Conservation (phyloP, 441 rosid species). For the Geranium incanum region DNA sequence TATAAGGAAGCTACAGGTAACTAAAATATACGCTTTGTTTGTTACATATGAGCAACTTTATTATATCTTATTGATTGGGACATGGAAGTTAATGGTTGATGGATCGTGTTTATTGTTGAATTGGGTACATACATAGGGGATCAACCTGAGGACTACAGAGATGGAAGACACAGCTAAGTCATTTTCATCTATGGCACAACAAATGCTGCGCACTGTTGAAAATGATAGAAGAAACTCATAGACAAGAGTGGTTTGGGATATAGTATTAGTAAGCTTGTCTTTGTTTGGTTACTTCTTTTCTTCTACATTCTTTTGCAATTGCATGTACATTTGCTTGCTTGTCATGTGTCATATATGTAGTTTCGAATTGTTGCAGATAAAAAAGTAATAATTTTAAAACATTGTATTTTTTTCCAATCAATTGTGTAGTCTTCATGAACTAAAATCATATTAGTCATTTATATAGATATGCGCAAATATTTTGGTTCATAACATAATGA, state of each 20-base stretch:
- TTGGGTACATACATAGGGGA: slow-evolving; percentile 43
- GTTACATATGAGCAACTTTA: no score
- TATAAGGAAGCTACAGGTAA: slow-evolving; percentile 65
- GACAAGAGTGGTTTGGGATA: no score
- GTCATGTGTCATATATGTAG: background rate
- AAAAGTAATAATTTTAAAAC: no score
- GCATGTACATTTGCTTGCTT: background rate
- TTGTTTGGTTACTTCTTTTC: background rate
- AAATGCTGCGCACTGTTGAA: slow-evolving; percentile 54
- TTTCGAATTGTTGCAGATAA: background rate
- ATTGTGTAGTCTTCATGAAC: no score
- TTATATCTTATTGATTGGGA: background rate
- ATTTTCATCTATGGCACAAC: slow-evolving; percentile 81
- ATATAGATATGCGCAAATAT: no score
- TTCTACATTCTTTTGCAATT: background rate
- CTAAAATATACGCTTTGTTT: no score
- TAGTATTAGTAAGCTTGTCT: background rate
- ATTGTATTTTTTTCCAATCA: no score
- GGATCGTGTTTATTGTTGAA: background rate
- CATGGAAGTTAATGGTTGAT: background rate
- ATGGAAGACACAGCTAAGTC: slow-evolving; percentile 83
- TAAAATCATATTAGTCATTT: no score
- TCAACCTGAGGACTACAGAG: slow-evolving; percentile 59
- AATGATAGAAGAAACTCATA: slow-evolving; percentile 41
- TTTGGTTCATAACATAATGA: no score